Base-by-base conservation (phyloP, 2,329 filamentous ascomycete genomes). In the Acarospora socialis region DNA sequence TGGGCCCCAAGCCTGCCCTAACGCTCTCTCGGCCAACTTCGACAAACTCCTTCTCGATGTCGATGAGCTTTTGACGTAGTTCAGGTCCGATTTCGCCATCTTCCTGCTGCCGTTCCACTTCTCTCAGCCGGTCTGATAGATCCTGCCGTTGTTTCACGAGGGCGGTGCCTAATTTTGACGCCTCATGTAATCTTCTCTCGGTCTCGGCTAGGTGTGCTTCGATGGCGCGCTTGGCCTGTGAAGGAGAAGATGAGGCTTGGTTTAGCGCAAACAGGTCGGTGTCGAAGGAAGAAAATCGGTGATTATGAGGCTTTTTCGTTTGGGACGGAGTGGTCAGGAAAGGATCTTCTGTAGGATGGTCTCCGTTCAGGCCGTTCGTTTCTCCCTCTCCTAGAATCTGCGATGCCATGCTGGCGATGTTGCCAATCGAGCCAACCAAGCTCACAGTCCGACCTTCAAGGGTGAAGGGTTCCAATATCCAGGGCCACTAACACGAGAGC, bases 21-120 rank as follows among this genome's bases (percentile, higher is more conserved):
- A 87, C 83, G 28, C 81, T 90, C 53, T 95, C 87, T 40, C 79
- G 70, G 8, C 86, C 84, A 28, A 95, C 77, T 50, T 94, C 86
- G 53, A 92, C 87, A 60, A 92, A 95, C 49, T 98, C 90, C 54
- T 74, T 81, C 55, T 98, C 90, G 37, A 98, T 74, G 41, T 92
- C 84, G 9, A 73, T 67, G 32, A 98, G 68, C 56, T 81, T 84
- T 47, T 78, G 70, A 37, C 80, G 81, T 46, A 98, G 61, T 43
- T 93, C 86, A 3, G 81, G 74, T 0, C 77, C 77, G 31, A 95
- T 73, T 40, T 93, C 80, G 15, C 72, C 73, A 44, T 90, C 80
- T 26, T 70, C 65, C 47, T 83, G 68, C 37, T 81, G 65, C 49
- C 77, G 73, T 46, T 92, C 81, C 3, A 98, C 77, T 49, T 95